A percentile compares a stretch with the other conserved stretches of the same genome.
These are phyloP conservation scores for Peltaster fructicola DNA, from an alignment of 2,329 filamentous ascomycete species.

Conservation along the genomic window DNA sequence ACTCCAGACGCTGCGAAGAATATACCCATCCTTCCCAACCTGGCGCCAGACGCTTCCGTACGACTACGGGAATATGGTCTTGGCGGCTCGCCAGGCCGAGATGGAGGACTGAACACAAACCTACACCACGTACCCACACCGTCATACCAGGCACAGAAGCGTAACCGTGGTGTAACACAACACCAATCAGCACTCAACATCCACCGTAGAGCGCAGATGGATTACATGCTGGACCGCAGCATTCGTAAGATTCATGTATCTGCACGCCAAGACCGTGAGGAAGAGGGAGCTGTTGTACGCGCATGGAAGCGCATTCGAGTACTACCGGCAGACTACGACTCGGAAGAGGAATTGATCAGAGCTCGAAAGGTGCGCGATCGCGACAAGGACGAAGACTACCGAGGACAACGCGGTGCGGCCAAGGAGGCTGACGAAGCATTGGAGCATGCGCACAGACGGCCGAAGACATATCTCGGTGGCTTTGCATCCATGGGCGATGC, in stretches of 20 bases:
- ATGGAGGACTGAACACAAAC: too few relatives aligned
- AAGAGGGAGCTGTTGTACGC: conserved; percentile 49
- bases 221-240: conserved; percentile 62
- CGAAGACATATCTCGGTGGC: conserved; percentile 25
- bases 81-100: too few relatives aligned
- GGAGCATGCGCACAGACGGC: conserved; percentile 9
- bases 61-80: too few relatives aligned
- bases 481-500: conserved; percentile 40
- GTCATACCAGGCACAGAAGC: conserved; percentile 23
- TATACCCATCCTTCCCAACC: too few relatives aligned
- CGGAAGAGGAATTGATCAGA: conserved; percentile 22
- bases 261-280: conserved; percentile 42
- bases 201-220: conserved; percentile 62
- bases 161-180: conserved; percentile 59
- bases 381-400: conserved; percentile 21
- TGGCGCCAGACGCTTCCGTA: too few relatives aligned
- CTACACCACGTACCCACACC: conserved; percentile 18
- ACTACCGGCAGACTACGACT: conserved; percentile 29
- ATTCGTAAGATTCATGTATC: conserved; percentile 48
- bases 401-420: conserved; percentile 5
- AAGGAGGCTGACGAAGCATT: conserved; percentile 4
- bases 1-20: too few relatives aligned
- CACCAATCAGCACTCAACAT: conserved; percentile 69
- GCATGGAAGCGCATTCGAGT: conserved; percentile 45
- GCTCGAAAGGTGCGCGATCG: conserved; percentile 11